Evolutionary conservation across 768 basidiomycete genomes (phyloP), one percentile per base, ranked within the genome.

Genomic region (Leccinum sublutescens): DNA sequence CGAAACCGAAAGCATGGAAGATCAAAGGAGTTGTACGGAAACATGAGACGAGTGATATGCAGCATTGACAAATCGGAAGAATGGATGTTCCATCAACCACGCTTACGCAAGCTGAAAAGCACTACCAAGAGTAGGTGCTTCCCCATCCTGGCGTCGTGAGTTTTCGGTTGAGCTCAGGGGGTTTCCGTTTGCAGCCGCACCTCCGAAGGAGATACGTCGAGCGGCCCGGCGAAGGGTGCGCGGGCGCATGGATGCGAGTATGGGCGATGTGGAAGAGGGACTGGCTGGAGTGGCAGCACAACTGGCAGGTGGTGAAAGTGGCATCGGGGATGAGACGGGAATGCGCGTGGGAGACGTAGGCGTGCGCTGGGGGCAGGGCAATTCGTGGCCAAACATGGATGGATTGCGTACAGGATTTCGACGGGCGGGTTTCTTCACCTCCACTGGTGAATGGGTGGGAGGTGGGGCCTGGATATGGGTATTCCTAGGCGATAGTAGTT

Each of bases 131-230:
- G 76, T 75, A 49, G 71, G 60, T 27, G 76, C 72, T 57, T 72
- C 72, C 54, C 75, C 72, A 7, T 71, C 71, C 5, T 63, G 74
- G 62, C 25, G 48, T n/a, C 49, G 55, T 36, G 58, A n/a, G 15
- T 38, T 64, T 55, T 53, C 78, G 74, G 19, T 74, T 68, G 58
- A 78, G 79, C 27, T 79, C 76, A 31, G 70, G 66, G 15, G 76
- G 71, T 10, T 77, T 31, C 62, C 62, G 6, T 56, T 64, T 58
- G 43, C 15, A 25, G 70, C 74, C 34, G 83, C 62, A 48, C 78
- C 84, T 15, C 85, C 83, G 66, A 91, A 91, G 2, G 86, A 87
- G 50, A 91, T 91, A 57, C 84, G 76, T 63, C 83, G 76, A 34
- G 78, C 85, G 27, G 79, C 65, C 49, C 69, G 73, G 31, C 64